These are phyloP conservation scores for Lotus japonicus DNA, from an alignment of 306 rosid species.

Conservation along the genomic window DNA sequence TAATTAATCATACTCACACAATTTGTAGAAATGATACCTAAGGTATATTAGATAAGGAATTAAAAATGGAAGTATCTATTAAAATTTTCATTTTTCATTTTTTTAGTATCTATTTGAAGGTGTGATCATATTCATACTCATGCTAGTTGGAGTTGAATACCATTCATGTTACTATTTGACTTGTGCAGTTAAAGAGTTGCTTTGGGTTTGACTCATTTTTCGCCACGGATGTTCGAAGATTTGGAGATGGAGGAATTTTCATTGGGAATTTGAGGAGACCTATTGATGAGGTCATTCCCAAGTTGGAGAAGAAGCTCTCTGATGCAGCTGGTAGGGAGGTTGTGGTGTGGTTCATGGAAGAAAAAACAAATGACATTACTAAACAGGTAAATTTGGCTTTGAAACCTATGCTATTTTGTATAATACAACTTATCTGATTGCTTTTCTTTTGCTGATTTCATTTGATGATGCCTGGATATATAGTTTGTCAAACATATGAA, in stretches of 20 bases:
- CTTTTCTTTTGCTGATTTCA: too few relatives aligned
- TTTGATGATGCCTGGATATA: too few relatives aligned
- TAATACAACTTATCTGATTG: too few relatives aligned
- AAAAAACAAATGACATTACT: slow-evolving; percentile 60
- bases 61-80: too few relatives aligned
- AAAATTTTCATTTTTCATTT: too few relatives aligned
- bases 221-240: slow-evolving; percentile 85
- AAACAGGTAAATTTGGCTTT: slow-evolving; percentile 48
- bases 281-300: slow-evolving; percentile 80
- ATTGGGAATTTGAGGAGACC: slow-evolving; percentile 87
- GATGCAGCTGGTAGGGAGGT: slow-evolving; percentile 79
- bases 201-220: slow-evolving; percentile 88
- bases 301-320: slow-evolving; percentile 73
- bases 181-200: slow-evolving; percentile 66
- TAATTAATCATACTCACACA: too few relatives aligned
- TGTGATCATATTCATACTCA: too few relatives aligned
- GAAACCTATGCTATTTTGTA: too few relatives aligned
- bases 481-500: not conserved
- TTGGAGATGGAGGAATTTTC: slow-evolving; percentile 95
- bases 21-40: too few relatives aligned
- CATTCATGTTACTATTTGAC: not conserved
- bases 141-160: not conserved
- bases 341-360: slow-evolving; percentile 92
- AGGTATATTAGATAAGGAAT: too few relatives aligned
- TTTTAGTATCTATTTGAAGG: too few relatives aligned